Evolutionary conservation across 768 basidiomycete genomes (phyloP).

Genomic region (Amanita fuliginea): DNA sequence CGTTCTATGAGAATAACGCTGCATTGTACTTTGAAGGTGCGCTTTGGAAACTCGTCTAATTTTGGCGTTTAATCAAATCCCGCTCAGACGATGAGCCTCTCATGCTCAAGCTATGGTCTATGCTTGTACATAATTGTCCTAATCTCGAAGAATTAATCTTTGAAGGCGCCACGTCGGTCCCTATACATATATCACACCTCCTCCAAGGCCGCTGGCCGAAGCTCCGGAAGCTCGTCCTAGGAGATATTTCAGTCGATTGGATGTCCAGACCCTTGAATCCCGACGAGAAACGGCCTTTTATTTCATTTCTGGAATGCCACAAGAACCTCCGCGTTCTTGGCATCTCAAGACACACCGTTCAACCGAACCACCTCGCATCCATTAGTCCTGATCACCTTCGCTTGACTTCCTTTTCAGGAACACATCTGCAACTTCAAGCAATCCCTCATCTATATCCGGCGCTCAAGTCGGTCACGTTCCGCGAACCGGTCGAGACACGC

Average conservation of each 20-base stretch:
- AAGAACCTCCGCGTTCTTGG: conserved; percentile 36
- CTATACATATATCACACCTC: conserved; percentile 45
- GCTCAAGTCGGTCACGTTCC: conserved; percentile 48
- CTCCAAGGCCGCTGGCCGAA: conserved; percentile 58
- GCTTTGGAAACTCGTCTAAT: neutral
- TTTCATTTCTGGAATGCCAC: conserved; percentile 60
- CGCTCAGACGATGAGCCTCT: conserved; percentile 38
- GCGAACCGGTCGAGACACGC: conserved; percentile 56
- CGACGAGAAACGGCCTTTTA: conserved; percentile 45
- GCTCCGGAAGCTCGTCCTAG: conserved; percentile 47
- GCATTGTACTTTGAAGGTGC: conserved; percentile 48
- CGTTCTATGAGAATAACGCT: conserved; percentile 53
- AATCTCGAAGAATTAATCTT: conserved; percentile 56
- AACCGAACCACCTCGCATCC: conserved; percentile 39
- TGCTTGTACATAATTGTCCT: conserved; percentile 56
- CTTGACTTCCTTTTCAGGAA: conserved; percentile 54
- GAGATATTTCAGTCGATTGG: conserved; percentile 58
- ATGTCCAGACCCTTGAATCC: conserved; percentile 23
- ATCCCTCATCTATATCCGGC: conserved; percentile 38
- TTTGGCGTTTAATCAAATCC: neutral
- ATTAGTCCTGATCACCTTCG: conserved; percentile 36
- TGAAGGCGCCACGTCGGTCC: conserved; percentile 39
- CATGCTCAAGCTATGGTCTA: conserved; percentile 51
- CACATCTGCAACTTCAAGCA: conserved; percentile 55
- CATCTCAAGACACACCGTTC: conserved; percentile 42